Percentiles rank a stretch among this genome's conserved stretches.
Evolutionary conservation across 495 filamentous ascomycete genomes (phyloP).

Genomic region (Xylaria acuta): DNA sequence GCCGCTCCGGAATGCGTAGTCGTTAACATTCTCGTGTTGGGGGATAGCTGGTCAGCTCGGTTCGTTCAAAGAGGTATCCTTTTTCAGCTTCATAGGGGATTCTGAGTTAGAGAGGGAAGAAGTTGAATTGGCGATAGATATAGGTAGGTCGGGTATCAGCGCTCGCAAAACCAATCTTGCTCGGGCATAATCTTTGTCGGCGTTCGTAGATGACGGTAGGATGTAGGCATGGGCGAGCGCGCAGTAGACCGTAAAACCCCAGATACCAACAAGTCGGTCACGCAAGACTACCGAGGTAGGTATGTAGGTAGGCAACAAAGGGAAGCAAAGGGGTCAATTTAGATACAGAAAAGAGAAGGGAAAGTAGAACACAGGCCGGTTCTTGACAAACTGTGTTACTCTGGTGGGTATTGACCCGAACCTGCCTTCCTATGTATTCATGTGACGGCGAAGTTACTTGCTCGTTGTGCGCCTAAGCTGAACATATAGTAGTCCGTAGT

Average conservation of each 20-base stretch:
- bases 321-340: background rate
- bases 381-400: background rate
- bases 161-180: background rate
- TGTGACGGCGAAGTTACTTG: background rate
- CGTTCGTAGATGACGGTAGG: background rate
- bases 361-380: background rate
- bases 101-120: background rate
- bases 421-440: background rate
- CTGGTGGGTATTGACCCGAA: background rate
- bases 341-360: background rate
- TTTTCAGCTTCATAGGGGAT: background rate
- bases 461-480: constrained; percentile 11
- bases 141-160: background rate
- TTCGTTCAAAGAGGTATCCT: background rate
- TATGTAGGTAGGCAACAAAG: background rate
- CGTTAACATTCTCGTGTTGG: background rate
- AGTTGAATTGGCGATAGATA: background rate
- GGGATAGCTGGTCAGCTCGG: background rate
- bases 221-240: background rate
- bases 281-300: background rate
- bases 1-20: background rate
- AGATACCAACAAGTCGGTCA: background rate
- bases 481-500: constrained; percentile 9
- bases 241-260: background rate
- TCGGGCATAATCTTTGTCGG: background rate